Conservation (phyloP, 140 eudicot genomes). For the Artemisia princeps region DNA sequence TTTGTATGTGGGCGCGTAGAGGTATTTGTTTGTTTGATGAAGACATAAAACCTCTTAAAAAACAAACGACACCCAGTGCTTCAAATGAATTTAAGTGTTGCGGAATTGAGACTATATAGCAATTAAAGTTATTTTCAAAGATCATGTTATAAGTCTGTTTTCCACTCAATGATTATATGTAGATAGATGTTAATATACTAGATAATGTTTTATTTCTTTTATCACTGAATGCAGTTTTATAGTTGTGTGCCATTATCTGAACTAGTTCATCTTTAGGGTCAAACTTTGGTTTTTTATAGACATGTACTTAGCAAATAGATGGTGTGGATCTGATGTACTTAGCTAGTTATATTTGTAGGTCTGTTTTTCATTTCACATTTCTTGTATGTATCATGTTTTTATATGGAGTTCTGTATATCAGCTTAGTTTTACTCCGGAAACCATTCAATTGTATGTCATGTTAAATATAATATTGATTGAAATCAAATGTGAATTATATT, state of each 20-base stretch:
- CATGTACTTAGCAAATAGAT: background rate
- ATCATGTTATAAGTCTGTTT: no score
- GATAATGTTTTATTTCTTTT: background rate
- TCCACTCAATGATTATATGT: constrained; percentile 2
- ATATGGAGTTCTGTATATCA: constrained; percentile 13
- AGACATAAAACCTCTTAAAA: no score
- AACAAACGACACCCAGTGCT: background rate
- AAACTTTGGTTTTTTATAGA: no score
- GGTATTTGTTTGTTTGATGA: no score
- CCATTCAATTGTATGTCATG: background rate
- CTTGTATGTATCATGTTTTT: no score
- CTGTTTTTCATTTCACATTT: background rate
- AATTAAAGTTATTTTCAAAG: no score
- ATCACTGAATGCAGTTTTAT: background rate
- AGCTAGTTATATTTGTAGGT: background rate
- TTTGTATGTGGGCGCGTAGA: no score
- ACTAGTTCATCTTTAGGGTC: no score
- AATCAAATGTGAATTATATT: background rate
- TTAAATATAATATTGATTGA: background rate
- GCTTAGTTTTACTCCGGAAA: constrained; percentile 8
- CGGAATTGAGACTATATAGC: no score
- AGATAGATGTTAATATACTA: background rate
- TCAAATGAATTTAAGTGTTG: background rate
- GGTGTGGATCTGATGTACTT: background rate
- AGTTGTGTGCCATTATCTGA: background rate